Evolutionary conservation across 805 yeast species (phyloP).

Genomic region (Komagataella mondaviorum): DNA sequence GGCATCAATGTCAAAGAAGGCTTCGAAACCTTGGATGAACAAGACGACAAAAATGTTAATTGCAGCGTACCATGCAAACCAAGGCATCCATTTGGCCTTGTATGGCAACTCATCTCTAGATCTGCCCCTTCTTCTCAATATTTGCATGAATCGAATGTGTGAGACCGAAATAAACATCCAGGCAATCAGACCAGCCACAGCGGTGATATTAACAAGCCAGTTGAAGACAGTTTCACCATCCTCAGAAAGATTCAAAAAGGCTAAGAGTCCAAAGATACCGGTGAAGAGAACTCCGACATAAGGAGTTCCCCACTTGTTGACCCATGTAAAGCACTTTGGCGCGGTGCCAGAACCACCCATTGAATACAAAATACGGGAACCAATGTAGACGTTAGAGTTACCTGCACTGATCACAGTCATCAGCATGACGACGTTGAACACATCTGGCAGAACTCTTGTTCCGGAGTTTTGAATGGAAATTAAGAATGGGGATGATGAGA

Average conservation of each 20-base stretch:
- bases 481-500: slow-evolving; percentile 55
- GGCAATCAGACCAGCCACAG: slow-evolving; percentile 62
- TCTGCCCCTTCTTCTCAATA: slow-evolving; percentile 48
- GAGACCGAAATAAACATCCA: slow-evolving; percentile 56
- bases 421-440: slow-evolving; percentile 62
- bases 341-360: slow-evolving; percentile 47
- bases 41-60: slow-evolving; percentile 40
- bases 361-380: slow-evolving; percentile 53
- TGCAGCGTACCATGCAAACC: slow-evolving; percentile 47
- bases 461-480: slow-evolving; percentile 60
- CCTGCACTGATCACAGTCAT: slow-evolving; percentile 64
- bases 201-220: slow-evolving; percentile 64
- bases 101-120: slow-evolving; percentile 59
- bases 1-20: slow-evolving; percentile 43
- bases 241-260: slow-evolving; percentile 40
- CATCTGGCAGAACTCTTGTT: slow-evolving; percentile 49
- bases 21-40: slow-evolving; percentile 60
- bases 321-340: slow-evolving; percentile 33
- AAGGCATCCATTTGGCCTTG: slow-evolving; percentile 62
- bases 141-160: slow-evolving; percentile 58
- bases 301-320: slow-evolving; percentile 53
- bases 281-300: slow-evolving; percentile 41
- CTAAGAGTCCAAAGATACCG: slow-evolving; percentile 48
- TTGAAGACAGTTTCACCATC: slow-evolving; percentile 46
- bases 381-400: slow-evolving; percentile 60